These are phyloP conservation scores for Penicillium salamii DNA, from an alignment of 495 filamentous ascomycete genomes.

Conservation along the genomic window DNA sequence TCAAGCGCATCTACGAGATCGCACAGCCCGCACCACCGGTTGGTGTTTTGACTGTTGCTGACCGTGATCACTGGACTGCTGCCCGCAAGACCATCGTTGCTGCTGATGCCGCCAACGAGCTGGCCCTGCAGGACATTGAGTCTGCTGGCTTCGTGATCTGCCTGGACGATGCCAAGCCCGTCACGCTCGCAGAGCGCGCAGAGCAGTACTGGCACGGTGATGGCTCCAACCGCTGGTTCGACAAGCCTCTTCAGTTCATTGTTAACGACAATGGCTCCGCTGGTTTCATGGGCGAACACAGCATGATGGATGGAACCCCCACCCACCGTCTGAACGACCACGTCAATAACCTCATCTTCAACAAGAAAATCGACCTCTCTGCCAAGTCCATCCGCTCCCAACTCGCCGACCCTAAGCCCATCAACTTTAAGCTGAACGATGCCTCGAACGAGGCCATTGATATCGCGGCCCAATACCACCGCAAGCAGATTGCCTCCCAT, in stretches of 20 bases:
- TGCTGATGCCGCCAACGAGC: conserved; percentile 71
- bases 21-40: conserved; percentile 69
- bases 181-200: conserved; percentile 93
- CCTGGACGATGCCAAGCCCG: conserved; percentile 86
- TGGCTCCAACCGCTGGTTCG: conserved; percentile 93
- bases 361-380: conserved; percentile 85
- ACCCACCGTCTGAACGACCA: conserved; percentile 96
- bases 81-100: conserved; percentile 74
- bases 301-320: conserved; percentile 99
- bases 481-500: conserved; percentile 75
- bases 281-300: conserved; percentile 98
- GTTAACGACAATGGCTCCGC: conserved; percentile 97
- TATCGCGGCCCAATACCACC: conserved; percentile 72
- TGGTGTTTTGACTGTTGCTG: conserved; percentile 83
- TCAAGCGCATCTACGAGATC: conserved; percentile 77
- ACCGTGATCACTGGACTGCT: conserved; percentile 90
- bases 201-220: conserved; percentile 98
- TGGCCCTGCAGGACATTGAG: conserved; percentile 77
- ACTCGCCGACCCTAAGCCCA: conserved; percentile 72
- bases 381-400: conserved; percentile 71
- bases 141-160: conserved; percentile 90
- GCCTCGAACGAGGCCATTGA: conserved; percentile 72
- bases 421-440: conserved; percentile 75
- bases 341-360: conserved; percentile 83
- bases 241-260: conserved; percentile 98